These are phyloP conservation scores for Salicornia ramosissima DNA, from an alignment of 148 eudicot species.

Conservation along the genomic window DNA sequence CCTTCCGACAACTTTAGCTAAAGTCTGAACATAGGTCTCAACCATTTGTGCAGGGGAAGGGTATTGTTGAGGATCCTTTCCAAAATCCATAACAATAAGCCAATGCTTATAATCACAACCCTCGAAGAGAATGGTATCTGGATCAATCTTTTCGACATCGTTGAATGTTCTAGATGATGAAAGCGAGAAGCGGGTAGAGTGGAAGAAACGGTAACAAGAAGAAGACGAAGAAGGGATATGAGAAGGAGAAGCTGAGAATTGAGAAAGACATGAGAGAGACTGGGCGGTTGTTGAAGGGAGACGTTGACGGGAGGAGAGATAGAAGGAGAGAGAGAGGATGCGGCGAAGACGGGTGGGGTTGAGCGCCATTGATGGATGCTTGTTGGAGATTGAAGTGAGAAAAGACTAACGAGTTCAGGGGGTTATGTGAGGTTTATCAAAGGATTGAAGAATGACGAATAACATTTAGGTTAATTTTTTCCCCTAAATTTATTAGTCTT, in stretches of 20 bases:
- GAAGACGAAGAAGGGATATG: background rate
- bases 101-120: constrained; percentile 96
- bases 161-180: constrained; percentile 25
- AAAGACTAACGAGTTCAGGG: no score
- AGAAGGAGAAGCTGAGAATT: constrained; percentile 14
- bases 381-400: no score
- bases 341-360: constrained; percentile 54
- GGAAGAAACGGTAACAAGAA: constrained; percentile 20
- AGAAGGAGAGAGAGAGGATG: constrained; percentile 42
- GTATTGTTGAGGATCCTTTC: constrained; percentile 39
- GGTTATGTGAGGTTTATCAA: no score
- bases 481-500: no score
- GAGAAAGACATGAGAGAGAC: background rate
- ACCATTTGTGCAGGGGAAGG: constrained; percentile 67
- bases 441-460: no score
- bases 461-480: no score
- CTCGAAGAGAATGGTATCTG: constrained; percentile 70
- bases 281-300: background rate
- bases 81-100: constrained; percentile 84
- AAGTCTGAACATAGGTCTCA: constrained; percentile 69
- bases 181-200: constrained; percentile 22
- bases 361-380: constrained; percentile 35
- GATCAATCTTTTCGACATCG: constrained; percentile 45
- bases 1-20: constrained; percentile 87
- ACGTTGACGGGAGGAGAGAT: background rate